Base-by-base conservation (phyloP, 2,329 filamentous ascomycete genomes). In the Aspergillus ibericus region DNA sequence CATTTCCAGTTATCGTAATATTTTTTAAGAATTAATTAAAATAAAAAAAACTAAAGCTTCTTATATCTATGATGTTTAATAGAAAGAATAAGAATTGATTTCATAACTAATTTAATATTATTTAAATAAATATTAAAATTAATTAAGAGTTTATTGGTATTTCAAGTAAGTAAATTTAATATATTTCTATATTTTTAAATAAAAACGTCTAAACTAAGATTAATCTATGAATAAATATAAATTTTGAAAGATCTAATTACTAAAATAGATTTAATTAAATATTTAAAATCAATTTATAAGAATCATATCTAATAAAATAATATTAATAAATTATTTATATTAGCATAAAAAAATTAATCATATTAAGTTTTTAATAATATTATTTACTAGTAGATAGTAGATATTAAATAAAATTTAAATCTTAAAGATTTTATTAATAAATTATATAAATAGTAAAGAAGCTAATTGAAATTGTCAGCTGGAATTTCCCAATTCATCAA, bases 91-190 rank as follows among this genome's bases (percentile, higher is more conserved):
- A 36, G 47, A 13, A 29, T 61, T 56, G 56, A 35, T 16, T 55
- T 54, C 51, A 29, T 53, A 51, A 58, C 51, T 38, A 53, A 44
- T 55, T 35, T 55, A 49, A 35, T 40, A 10, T 2, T 54, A 16
- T 59, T 52, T 46, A 53, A 46, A 53, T 60, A 59, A 27, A 38
- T 47, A 56, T 56, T 58, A 42, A 47, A 15, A 22, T 53, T 35
- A 34, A 55, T 22, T 40, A 46, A 4, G 40, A 40, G 25, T 52
- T 53, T 35, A 36, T 48, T 18, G 6, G 3, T 25, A 0, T 47
- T 13, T 29, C 13, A 13, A n/a, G 9, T 47, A 47, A 25, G 12
- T n/a, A 25, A 47, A 5, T n/a, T n/a, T n/a, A n/a, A n/a, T n/a
- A n/a, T n/a, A n/a, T n/a, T n/a, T n/a, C n/a, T n/a, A n/a, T n/a